Evolutionary conservation across 2,329 filamentous ascomycete genomes (phyloP).

Genomic region (Fusarium brachygibbosum): DNA sequence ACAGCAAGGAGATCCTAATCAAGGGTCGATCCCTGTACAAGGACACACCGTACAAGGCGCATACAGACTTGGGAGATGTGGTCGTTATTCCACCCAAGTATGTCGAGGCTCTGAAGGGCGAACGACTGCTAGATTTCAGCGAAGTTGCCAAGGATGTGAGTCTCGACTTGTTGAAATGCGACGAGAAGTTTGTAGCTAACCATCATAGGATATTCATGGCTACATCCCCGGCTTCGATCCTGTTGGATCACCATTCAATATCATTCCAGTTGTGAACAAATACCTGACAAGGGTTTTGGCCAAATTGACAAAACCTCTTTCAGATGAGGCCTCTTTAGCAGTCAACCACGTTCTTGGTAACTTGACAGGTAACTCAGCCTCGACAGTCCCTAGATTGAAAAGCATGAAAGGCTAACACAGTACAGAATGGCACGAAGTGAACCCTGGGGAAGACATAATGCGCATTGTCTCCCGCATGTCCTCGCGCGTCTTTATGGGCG

Average conservation of each 20-base stretch:
- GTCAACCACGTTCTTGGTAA: background rate
- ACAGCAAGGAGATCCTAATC: background rate
- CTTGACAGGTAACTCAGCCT: background rate
- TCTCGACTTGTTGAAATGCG: background rate
- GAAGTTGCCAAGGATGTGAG: slow-evolving; percentile 9
- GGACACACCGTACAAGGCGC: background rate
- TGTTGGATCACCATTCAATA: accelerated
- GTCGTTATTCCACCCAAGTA: slow-evolving; percentile 5
- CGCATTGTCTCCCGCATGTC: slow-evolving; percentile 34
- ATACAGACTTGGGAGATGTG: slow-evolving; percentile 11
- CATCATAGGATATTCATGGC: background rate
- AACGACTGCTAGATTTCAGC: background rate
- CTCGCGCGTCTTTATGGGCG: slow-evolving; percentile 57
- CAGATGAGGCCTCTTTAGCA: background rate
- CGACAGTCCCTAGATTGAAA: accelerated
- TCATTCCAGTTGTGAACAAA: background rate
- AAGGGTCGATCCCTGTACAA: background rate
- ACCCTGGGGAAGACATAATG: background rate
- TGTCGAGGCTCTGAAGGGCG: background rate
- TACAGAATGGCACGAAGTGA: slow-evolving; percentile 9
- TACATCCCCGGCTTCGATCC: slow-evolving; percentile 11
- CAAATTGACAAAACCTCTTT: slow-evolving; percentile 4
- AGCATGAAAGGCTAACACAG: background rate
- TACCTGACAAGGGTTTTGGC: slow-evolving; percentile 6
- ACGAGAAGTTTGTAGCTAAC: background rate